phyloP scores from a whole-genome alignment of 306 rosid species.

The Corylus heterophylla region DNA sequence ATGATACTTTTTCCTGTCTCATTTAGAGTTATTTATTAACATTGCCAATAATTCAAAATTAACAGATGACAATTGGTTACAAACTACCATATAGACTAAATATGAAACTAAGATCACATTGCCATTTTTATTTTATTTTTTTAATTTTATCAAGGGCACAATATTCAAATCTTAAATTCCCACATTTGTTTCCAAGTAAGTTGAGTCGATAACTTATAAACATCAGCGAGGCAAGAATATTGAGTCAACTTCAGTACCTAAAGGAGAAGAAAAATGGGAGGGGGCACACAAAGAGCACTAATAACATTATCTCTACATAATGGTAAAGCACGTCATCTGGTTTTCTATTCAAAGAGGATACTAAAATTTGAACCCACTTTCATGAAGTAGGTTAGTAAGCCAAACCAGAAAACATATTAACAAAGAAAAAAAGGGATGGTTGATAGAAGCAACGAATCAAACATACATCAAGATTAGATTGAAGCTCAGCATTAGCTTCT shows the following conservation, averaged over 20 bases:
- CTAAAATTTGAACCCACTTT: slow-evolving; percentile 20
- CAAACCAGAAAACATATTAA: slow-evolving; percentile 2
- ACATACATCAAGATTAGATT: slow-evolving; percentile 85
- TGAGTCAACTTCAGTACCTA: no score
- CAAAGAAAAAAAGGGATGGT: not conserved
- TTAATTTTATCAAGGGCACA: not conserved
- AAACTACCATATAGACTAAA: not conserved
- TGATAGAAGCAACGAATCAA: slow-evolving; percentile 15
- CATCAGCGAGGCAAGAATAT: not conserved
- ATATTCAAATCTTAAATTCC: not conserved
- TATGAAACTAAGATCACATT: not conserved
- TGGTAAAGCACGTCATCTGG: slow-evolving; percentile 6
- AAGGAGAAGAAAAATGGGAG: not conserved
- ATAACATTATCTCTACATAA: not conserved
- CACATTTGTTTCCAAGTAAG: not conserved
- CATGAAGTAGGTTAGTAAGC: slow-evolving; percentile 11
- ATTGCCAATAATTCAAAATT: not conserved
- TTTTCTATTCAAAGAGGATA: slow-evolving; percentile 18
- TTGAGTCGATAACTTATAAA: not conserved
- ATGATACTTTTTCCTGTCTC: not conserved
- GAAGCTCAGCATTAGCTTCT: slow-evolving; percentile 95
- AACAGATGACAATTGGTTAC: not conserved
- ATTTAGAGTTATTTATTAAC: not conserved
- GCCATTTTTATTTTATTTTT: not conserved
- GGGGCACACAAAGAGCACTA: not conserved